Evolutionary conservation across 139 green algal genomes (phyloP).

Genomic region (Chlamydomonas incerta): DNA sequence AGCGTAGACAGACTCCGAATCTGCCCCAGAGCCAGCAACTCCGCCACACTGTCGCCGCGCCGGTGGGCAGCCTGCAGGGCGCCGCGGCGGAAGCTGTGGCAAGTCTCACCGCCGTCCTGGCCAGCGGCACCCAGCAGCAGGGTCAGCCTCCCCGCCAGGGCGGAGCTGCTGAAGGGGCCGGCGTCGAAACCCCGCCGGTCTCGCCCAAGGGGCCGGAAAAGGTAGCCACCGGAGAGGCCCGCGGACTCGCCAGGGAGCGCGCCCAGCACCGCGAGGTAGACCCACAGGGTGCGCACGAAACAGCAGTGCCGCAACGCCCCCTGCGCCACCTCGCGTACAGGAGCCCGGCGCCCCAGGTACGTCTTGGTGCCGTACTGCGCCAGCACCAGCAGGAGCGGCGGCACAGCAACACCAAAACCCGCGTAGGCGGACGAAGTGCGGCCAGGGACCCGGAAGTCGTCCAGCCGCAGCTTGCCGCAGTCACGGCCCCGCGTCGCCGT

Average conservation of each 20-base stretch:
- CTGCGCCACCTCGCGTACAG: neutral
- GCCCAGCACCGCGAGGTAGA: neutral
- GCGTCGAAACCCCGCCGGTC: neutral
- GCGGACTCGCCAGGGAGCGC: neutral
- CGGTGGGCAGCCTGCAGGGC: neutral
- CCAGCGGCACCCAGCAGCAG: neutral
- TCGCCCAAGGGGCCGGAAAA: neutral
- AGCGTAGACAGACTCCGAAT: neutral
- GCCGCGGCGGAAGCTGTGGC: constrained; percentile 11
- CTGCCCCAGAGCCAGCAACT: neutral
- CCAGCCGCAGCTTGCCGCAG: neutral
- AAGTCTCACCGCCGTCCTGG: neutral
- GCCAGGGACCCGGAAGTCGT: constrained; percentile 5
- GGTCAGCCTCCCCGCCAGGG: neutral
- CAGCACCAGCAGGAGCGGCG: neutral
- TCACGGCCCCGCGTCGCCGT: neutral
- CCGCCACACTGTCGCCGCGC: neutral
- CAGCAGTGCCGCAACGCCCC: neutral
- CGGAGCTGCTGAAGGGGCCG: neutral
- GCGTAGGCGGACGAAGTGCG: neutral
- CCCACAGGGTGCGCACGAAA: neutral
- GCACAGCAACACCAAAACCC: neutral
- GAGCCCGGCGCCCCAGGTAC: neutral
- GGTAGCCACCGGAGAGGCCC: neutral
- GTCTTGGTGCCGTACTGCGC: constrained; percentile 7